Evolutionary conservation across 2,329 filamentous ascomycete genomes (phyloP), one percentile per base, ranked within the genome.

Genomic region (Beauveria asiatica): DNA sequence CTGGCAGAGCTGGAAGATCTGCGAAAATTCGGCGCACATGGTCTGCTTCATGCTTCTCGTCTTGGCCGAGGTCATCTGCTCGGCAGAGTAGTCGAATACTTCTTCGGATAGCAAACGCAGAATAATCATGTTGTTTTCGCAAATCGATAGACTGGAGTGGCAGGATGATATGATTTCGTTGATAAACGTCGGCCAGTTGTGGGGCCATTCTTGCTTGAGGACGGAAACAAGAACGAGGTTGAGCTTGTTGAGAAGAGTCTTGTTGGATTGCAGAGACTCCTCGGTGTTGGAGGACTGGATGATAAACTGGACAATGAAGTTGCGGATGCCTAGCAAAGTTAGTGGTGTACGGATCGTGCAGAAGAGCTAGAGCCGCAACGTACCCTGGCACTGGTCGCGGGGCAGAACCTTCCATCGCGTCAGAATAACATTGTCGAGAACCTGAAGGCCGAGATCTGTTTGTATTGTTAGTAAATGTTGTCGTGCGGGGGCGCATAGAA

Each of bases 111-210:
- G 83, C 68, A 99, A 79, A 62, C 94, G 88, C 67, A 99, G 83
- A 68, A 99, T 97, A 65, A 90, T 92, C 94, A 99, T 99, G 81
- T 99, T 99, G 80, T 99, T 99, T 78, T 99, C 94, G 83, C 95
- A 99, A 68, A 99, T 95, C 42, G 93, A 94, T 58, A 99, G 80
- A 75, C 89, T 97, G 67, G 90, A 93, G 73, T 96, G 92, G 76
- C 92, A 97, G 60, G 94, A 93, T 23, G 91, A 89, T 68, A 99
- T 92, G 75, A 99, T 99, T 79, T 99, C 94, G 80, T 97, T 97
- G 83, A 99, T 97, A 76, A 99, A 99, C 21, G 92, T 96, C 11
- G 95, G 94, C 94, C 95, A 99, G 80, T 99, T 96, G 77, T 97
- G 93, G 61, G 94, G 94, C 94, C 94, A 99, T 76, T 99, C 94